phyloP scores from a whole-genome alignment of 306 rosid species.

The Luffa acutangula region DNA sequence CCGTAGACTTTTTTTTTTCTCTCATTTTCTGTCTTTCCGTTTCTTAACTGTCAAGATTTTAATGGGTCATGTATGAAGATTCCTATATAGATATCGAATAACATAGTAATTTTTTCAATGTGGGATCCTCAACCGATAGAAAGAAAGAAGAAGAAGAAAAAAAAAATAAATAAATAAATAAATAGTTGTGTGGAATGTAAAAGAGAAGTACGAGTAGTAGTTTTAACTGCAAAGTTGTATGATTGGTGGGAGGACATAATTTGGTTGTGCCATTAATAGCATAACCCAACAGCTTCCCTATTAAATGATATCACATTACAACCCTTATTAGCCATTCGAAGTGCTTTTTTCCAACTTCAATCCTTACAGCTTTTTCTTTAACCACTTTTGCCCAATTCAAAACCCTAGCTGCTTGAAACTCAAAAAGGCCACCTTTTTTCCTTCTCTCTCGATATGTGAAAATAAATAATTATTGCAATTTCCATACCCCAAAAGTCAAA shows the following conservation, averaged over 20 bases:
- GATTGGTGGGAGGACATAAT: neutral
- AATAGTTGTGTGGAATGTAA: neutral
- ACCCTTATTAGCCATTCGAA: neutral
- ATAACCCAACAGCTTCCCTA: neutral
- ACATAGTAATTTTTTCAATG: too few relatives aligned
- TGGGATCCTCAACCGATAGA: too few relatives aligned
- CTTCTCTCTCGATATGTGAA: neutral
- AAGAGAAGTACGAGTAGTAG: neutral
- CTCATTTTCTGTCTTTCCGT: too few relatives aligned
- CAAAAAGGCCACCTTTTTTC: neutral
- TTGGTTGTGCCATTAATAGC: constrained; percentile 18
- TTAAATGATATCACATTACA: constrained; percentile 15
- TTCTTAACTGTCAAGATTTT: too few relatives aligned
- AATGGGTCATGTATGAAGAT: too few relatives aligned
- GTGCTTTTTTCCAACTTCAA: neutral
- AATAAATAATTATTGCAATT: neutral
- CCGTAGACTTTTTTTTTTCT: too few relatives aligned
- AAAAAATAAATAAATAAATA: too few relatives aligned
- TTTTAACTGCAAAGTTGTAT: neutral
- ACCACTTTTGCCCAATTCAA: constrained; percentile 6
- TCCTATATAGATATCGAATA: too few relatives aligned
- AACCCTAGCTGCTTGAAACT: neutral
- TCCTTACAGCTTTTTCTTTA: neutral
- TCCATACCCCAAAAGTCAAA: neutral
- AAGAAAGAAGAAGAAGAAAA: too few relatives aligned